Evolutionary conservation across 225 moss, liverwort and hornwort species (phyloP).

Genomic region (Pseudoscleropodium purum): DNA sequence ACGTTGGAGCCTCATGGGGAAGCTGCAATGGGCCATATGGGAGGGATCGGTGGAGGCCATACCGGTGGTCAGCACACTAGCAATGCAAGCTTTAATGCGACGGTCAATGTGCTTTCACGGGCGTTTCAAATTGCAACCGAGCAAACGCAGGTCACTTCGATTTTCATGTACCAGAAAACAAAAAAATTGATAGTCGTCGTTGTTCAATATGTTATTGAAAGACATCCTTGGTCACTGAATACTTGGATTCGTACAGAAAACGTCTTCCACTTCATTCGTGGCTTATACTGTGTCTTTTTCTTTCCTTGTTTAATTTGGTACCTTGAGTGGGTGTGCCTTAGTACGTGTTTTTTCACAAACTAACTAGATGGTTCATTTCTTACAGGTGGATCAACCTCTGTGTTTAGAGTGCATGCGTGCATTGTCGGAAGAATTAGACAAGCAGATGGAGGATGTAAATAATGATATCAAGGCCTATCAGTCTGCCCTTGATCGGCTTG

Average conservation of each 20-base stretch:
- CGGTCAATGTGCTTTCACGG: constrained; percentile 85
- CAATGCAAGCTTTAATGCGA: constrained; percentile 93
- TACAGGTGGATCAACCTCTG: constrained; percentile 89
- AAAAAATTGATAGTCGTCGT: background rate
- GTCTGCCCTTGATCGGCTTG: constrained; percentile 67
- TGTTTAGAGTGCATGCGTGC: constrained; percentile 96
- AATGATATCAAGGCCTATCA: constrained; percentile 92
- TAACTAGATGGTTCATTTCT: background rate
- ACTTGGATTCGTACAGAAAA: background rate
- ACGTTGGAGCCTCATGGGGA: constrained; percentile 65
- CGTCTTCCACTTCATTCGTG: background rate
- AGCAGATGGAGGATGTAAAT: constrained; percentile 92
- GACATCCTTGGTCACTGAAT: background rate
- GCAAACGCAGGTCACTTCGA: constrained; percentile 65
- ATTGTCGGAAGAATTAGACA: constrained; percentile 84
- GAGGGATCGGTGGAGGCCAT: constrained; percentile 31
- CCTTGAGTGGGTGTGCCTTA: background rate
- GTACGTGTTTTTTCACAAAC: background rate
- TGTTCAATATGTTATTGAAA: background rate
- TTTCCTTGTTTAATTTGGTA: background rate
- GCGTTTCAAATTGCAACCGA: constrained; percentile 90
- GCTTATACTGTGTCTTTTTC: background rate
- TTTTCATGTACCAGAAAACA: background rate
- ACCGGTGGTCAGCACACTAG: constrained; percentile 69
- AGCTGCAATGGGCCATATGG: constrained; percentile 31